Evolutionary conservation across 2,329 filamentous ascomycete genomes (phyloP), one percentile per base, ranked within the genome.

Genomic region (Calonectria hongkongensis): DNA sequence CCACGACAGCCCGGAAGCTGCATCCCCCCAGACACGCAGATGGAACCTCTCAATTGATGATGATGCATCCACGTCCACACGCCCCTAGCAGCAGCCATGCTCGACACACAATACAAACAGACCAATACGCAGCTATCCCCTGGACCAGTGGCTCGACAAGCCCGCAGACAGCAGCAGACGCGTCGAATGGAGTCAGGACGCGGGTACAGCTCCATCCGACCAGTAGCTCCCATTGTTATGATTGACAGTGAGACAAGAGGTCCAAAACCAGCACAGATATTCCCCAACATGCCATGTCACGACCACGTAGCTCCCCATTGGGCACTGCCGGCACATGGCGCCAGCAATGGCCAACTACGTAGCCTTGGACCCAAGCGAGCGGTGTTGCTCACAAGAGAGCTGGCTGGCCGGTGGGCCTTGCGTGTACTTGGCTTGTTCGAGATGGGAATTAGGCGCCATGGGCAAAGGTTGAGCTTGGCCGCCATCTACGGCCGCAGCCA

Each of bases 221-320:
- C 73, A 75, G 66, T 72, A 56, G 41, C 63, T 70, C 50, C 33
- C 33, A 47, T 75, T 79, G 74, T 79, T 79, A 74, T 79, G 77
- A 77, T 78, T 60, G 74, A 77, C 65, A 71, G 74, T 76, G 77
- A 79, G 77, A 79, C 77, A 79, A 71, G 43, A 50, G 43, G 25
- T 30, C 54, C 28, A 28, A 39, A 65, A 48, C 68, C 60, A 70
- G 60, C 68, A 47, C 47, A 56, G 58, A 47, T 50, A 41, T 50
- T 60, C 51, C 50, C 68, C 45, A 66, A 66, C 45, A 47, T 47
- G 68, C 63, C 47, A 66, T 51, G 63, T 45, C 54, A 33, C n/a
- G 43, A 50, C 66, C 54, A 68, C 66, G 54, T 51, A 62, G 47
- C 7, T 51, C 27, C 27, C 45, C 47, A 21, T 33, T 50, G 56